A percentile compares a stretch with the other conserved stretches of the same genome.
phyloP scores from a whole-genome alignment of 1,284 basidiomycete species.

The Wolfiporia cocos region DNA sequence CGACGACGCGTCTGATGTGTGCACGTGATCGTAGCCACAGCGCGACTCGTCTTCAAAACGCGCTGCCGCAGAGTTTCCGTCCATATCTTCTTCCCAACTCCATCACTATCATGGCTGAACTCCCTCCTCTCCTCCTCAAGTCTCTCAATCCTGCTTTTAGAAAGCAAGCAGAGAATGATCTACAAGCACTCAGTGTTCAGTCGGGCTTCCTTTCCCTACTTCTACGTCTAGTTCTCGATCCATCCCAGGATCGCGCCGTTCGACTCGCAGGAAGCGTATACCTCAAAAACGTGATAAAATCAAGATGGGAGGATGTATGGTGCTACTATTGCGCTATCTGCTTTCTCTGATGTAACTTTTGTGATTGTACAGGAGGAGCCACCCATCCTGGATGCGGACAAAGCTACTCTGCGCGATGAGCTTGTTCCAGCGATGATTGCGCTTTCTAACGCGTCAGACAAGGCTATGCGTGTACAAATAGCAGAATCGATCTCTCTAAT shows the following conservation, averaged over 20 bases:
- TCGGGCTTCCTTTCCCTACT: conserved; percentile 75
- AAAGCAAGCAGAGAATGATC: conserved; percentile 76
- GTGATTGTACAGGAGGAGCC: conserved; percentile 47
- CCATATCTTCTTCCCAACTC: too few relatives aligned
- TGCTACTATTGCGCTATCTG: background rate
- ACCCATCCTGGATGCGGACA: conserved; percentile 62
- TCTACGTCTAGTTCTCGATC: conserved; percentile 67
- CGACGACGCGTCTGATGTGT: too few relatives aligned
- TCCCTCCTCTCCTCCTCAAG: conserved; percentile 60
- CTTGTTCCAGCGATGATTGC: conserved; percentile 82
- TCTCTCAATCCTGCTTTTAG: conserved; percentile 71
- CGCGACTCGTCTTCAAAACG: too few relatives aligned
- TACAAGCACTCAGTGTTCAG: conserved; percentile 62
- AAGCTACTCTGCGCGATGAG: conserved; percentile 56
- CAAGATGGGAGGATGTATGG: conserved; percentile 82
- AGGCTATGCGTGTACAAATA: conserved; percentile 71
- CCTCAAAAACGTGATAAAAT: conserved; percentile 84
- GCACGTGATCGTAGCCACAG: too few relatives aligned
- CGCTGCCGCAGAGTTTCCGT: too few relatives aligned
- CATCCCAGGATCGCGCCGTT: conserved; percentile 60
- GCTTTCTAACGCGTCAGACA: conserved; percentile 63
- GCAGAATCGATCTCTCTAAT: conserved; percentile 88
- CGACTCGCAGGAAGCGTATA: conserved; percentile 81
- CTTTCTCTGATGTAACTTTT: conserved; percentile 1
- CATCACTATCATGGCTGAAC: conserved; percentile 73